Conservation (phyloP, 1,139 yeast species). For the Protomyces inouyei region DNA sequence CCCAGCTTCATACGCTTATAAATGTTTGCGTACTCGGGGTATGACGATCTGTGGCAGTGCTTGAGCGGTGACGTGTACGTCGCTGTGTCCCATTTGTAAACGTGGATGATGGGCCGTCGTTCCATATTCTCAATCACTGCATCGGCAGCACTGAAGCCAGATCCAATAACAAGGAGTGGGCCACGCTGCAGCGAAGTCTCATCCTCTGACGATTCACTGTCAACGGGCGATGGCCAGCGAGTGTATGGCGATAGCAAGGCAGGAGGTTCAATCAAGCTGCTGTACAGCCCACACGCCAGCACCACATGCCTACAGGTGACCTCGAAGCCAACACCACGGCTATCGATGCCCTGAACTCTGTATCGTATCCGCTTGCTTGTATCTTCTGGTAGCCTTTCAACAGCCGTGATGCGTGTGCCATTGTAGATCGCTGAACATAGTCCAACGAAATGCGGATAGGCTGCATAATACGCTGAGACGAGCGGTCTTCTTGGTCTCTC, state of each 20-base stretch:
- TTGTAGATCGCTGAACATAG: conserved; percentile 31
- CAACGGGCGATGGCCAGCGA: not conserved
- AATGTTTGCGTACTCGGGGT: conserved; percentile 39
- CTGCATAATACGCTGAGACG: conserved; percentile 38
- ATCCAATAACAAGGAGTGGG: conserved; percentile 38
- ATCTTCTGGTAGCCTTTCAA: not conserved
- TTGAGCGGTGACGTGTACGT: conserved; percentile 36
- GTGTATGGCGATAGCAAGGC: conserved; percentile 24
- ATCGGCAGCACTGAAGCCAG: conserved; percentile 42
- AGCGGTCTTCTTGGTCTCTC: conserved; percentile 38
- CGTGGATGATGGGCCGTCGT: conserved; percentile 34
- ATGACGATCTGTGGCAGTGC: conserved; percentile 38
- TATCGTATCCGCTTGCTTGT: not conserved
- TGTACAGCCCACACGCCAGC: conserved; percentile 40
- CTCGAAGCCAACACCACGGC: not conserved
- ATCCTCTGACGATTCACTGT: not conserved
- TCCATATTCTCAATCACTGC: conserved; percentile 33
- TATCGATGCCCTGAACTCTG: not conserved
- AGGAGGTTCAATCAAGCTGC: conserved; percentile 32
- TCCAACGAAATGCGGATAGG: conserved; percentile 36
- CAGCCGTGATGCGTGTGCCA: conserved; percentile 27
- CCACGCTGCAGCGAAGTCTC: not conserved
- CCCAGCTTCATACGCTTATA: conserved; percentile 36
- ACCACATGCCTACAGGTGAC: conserved; percentile 34
- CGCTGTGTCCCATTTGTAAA: conserved; percentile 37